Evolutionary conservation across 1,284 basidiomycete species (phyloP).

Genomic region (Coniferiporia weirii): DNA sequence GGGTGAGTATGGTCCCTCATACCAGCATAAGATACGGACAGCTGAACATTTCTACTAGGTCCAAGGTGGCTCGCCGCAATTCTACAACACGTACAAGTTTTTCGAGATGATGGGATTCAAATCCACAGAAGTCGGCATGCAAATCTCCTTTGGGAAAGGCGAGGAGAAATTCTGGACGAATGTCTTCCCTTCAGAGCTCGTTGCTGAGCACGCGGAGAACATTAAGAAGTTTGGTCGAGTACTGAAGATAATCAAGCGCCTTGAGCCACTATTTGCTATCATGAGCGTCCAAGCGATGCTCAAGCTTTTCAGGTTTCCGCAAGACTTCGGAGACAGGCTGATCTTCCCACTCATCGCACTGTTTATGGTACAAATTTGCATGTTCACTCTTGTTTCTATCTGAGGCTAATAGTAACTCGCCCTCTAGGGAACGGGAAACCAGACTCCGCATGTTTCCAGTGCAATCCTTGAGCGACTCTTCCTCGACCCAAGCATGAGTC

Average conservation of each 20-base stretch:
- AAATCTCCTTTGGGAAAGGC: conserved; percentile 60
- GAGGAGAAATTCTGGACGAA: conserved; percentile 61
- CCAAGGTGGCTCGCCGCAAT: conserved; percentile 51
- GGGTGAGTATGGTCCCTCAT: conserved; percentile 27
- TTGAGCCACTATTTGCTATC: conserved; percentile 52
- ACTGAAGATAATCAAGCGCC: conserved; percentile 46
- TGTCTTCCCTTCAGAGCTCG: conserved; percentile 53
- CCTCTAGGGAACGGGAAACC: conserved; percentile 47
- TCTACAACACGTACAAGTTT: conserved; percentile 53
- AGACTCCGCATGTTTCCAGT: conserved; percentile 53
- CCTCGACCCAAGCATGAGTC: conserved; percentile 51
- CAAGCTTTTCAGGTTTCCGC: conserved; percentile 52
- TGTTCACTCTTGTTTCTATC: neutral
- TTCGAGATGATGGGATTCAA: conserved; percentile 52
- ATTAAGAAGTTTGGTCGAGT: conserved; percentile 56
- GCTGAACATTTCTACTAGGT: conserved; percentile 19
- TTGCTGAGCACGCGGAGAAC: conserved; percentile 42
- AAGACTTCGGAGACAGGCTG: conserved; percentile 52
- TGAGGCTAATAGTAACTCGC: neutral
- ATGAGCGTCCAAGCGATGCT: conserved; percentile 57
- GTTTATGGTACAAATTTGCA: conserved; percentile 34
- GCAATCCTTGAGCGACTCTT: conserved; percentile 55
- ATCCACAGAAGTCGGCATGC: conserved; percentile 50
- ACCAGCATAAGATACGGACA: neutral
- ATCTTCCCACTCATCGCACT: conserved; percentile 53